These are phyloP conservation scores for Chimonanthus salicifolius DNA, from an alignment of 164 flowering plant species.

Conservation along the genomic window DNA sequence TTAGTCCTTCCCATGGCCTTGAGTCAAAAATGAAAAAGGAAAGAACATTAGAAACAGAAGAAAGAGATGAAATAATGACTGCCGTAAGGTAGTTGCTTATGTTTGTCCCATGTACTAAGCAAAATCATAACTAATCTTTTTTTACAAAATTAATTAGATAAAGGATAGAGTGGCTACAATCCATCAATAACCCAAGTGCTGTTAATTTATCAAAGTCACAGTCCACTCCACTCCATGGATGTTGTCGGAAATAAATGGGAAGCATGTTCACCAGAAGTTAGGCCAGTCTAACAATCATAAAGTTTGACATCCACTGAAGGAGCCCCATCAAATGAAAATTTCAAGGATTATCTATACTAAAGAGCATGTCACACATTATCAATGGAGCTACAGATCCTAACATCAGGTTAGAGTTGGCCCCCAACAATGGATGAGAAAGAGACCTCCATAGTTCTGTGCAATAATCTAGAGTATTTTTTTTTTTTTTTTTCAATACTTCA, in stretches of 20 bases:
- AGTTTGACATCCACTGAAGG: too few species aligned
- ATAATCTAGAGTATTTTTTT: not conserved
- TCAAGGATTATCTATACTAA: too few species aligned
- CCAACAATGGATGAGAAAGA: not conserved
- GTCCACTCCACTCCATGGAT: constrained; percentile 98
- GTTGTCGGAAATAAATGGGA: constrained; percentile 37
- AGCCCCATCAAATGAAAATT: too few species aligned
- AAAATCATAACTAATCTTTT: too few species aligned
- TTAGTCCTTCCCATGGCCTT: not conserved
- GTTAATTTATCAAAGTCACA: constrained; percentile 53
- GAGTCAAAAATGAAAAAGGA: not conserved
- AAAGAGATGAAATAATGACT: not conserved
- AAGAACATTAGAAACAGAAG: not conserved
- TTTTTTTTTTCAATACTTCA: not conserved
- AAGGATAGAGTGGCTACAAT: constrained; percentile 45
- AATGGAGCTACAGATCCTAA: too few species aligned
- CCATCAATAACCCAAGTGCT: constrained; percentile 89
- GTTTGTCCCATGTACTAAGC: too few species aligned
- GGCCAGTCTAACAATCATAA: too few species aligned
- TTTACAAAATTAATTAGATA: not conserved
- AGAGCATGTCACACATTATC: too few species aligned
- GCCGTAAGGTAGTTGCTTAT: not conserved
- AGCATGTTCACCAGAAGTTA: too few species aligned
- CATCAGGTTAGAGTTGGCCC: too few species aligned
- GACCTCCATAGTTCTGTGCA: not conserved